Evolutionary conservation across 371 early-diverging fungal species (phyloP), one percentile per base, ranked within the genome.

Genomic region (Mortierella sp.): DNA sequence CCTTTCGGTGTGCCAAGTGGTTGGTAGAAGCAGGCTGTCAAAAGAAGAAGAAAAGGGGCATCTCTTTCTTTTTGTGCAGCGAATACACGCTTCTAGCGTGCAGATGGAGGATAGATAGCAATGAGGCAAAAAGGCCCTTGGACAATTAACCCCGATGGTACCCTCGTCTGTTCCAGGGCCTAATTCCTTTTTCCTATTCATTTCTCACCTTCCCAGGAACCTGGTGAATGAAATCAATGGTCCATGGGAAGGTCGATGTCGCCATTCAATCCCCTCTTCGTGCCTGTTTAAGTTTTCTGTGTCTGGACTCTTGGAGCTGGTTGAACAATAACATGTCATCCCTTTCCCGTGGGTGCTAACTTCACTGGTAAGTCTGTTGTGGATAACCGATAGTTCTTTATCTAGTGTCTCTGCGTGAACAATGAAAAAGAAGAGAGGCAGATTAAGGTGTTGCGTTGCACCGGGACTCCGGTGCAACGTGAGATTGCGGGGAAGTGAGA

Each of bases 401-500:
- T 57, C 13, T 46, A 10, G 2, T 46, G 46, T 46, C 46, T 57
- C 57, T 57, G 57, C 28, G 28, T 61, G 34, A 61, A 61, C 61
- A 31, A 19, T 5, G 5, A 6, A 1, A 31, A 31, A 61, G 31
- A 19, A 61, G 31, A 26, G 16, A 64, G 37, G 0, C 34, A 19
- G n/a, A 50, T 64, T 64, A 64, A 64, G 67, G 37, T 5, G 67
- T 64, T 64, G 67, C 19, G 61, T 61, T 61, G 61, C 37, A 16
- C 31, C 19, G 31, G 19, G 34, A 64, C 67, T 64, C 67, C 67
- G 67, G 67, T 10, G 34, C 24, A 34, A 61, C 21, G 21, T 34
- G 57, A 14, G 34, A 31, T 5, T 16, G 34, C 16, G 61, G 61
- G 19, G 34, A 13, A 28, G 61, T 3, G 50, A 13, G 13, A 19